A percentile compares a stretch with the other conserved stretches of the same genome.
These are phyloP conservation scores for Xylaria sp. DNA, from an alignment of 2,329 filamentous ascomycete species.

Conservation along the genomic window DNA sequence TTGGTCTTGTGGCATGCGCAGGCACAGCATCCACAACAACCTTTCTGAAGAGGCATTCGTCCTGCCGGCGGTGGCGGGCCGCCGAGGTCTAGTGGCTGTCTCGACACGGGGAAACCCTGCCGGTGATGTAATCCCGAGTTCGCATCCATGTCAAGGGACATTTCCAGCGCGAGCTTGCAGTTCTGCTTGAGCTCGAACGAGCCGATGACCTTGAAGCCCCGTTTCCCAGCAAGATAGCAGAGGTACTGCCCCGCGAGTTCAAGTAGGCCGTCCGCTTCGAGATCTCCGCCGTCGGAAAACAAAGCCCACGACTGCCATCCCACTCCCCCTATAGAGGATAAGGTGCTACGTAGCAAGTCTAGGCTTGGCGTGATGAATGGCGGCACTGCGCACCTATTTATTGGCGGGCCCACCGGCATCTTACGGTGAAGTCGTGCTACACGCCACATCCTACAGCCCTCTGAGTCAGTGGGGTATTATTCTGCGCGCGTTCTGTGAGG, in stretches of 20 bases:
- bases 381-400: slow-evolving; percentile 20
- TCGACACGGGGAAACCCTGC: neutral
- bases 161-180: slow-evolving; percentile 33
- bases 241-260: slow-evolving; percentile 40
- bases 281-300: slow-evolving; percentile 24
- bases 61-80: neutral
- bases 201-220: slow-evolving; percentile 30
- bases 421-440: slow-evolving; percentile 37
- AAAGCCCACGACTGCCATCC: slow-evolving; percentile 25
- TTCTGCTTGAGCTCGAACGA: slow-evolving; percentile 36
- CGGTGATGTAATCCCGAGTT: neutral
- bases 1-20: slow-evolving; percentile 33
- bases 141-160: slow-evolving; percentile 31
- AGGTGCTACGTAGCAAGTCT: slow-evolving; percentile 34
- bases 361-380: slow-evolving; percentile 30
- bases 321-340: slow-evolving; percentile 20
- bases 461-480: neutral
- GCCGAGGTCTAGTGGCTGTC: too few species aligned
- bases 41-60: neutral
- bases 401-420: slow-evolving; percentile 26
- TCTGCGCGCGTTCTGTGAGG: neutral
- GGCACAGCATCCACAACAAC: slow-evolving; percentile 34
- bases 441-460: slow-evolving; percentile 38
- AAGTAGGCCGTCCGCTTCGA: slow-evolving; percentile 27
- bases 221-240: slow-evolving; percentile 39